Evolutionary conservation across 140 eudicot genomes (phyloP), one percentile per base, ranked within the genome.

Genomic region (Erigeron philadelphicus): DNA sequence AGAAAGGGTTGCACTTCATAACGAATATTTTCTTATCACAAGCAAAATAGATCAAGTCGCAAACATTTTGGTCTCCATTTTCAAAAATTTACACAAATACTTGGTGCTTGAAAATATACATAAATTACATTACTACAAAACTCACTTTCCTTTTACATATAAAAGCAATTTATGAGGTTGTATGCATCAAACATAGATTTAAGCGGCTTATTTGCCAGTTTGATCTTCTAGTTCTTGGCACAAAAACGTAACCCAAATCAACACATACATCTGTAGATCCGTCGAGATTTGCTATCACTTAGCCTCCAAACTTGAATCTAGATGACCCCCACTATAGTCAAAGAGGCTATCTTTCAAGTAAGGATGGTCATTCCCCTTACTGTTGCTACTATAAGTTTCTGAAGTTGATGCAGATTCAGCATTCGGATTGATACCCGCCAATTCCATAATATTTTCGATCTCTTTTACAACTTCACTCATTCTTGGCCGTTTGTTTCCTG

Each of bases 381-480:
- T 67, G 50, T 49, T 61, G 49, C 78, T 83, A 70, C 74, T 85
- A 55, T 80, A 79, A 68, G 70, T 85, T 42, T 59, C 87, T 3
- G 87, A 82, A 55, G 80, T 64, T 9, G 81, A 57, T 43, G 87
- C 59, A 4, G 90, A 85, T 72, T 85, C 90, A 16, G 54, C 83
- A 53, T 79, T 56, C 19, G 81, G 84, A 63, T 85, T 85, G 31
- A 85, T 15, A 40, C 88, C 88, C 4, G 78, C 88, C 49, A 85
- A 48, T 70, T 83, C 84, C 84, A 83, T 69, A 18, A 82, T 78
- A 71, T 60, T 72, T 72, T 85, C 91, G 2, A 82, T 83, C 64
- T 82, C 85, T 75, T 85, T 85, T 40, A 83, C 78, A 8, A 83
- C 88, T 9, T 83, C 88, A 31, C 81, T 80, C 86, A 80, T 85